These are phyloP conservation scores for Dysphania ambrosioides DNA, from an alignment of 148 eudicot genomes.

Conservation along the genomic window DNA sequence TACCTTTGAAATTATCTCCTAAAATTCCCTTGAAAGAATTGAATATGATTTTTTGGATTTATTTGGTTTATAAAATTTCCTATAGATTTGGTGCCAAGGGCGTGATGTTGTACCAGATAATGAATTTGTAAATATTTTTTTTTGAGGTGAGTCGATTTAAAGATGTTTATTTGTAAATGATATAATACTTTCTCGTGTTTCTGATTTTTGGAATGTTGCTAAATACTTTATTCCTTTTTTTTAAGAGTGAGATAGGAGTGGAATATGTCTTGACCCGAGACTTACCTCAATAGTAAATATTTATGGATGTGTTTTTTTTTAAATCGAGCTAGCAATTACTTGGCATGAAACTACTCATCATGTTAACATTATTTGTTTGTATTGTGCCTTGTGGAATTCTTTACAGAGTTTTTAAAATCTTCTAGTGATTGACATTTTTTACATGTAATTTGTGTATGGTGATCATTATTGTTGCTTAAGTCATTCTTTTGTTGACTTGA, in stretches of 20 bases:
- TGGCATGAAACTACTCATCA: too few relatives aligned
- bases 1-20: conserved; percentile 20
- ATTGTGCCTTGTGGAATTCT: too few relatives aligned
- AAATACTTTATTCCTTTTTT: neutral
- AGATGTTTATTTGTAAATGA: neutral
- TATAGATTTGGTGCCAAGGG: conserved; percentile 89
- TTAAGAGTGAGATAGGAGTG: neutral
- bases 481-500: too few relatives aligned
- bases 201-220: neutral
- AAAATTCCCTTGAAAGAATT: too few relatives aligned
- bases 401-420: too few relatives aligned
- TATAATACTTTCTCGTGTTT: neutral
- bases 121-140: conserved; percentile 80
- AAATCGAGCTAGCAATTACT: neutral
- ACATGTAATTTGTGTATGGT: too few relatives aligned
- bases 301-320: neutral
- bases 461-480: too few relatives aligned
- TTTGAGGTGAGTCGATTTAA: conserved; percentile 59
- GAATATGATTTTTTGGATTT: neutral
- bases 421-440: too few relatives aligned
- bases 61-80: conserved; percentile 5
- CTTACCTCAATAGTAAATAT: neutral
- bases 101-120: conserved; percentile 96
- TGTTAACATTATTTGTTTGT: too few relatives aligned
- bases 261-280: neutral